phyloP scores from a whole-genome alignment of 768 basidiomycete species.

The Leccinum olivaceopallidum region DNA sequence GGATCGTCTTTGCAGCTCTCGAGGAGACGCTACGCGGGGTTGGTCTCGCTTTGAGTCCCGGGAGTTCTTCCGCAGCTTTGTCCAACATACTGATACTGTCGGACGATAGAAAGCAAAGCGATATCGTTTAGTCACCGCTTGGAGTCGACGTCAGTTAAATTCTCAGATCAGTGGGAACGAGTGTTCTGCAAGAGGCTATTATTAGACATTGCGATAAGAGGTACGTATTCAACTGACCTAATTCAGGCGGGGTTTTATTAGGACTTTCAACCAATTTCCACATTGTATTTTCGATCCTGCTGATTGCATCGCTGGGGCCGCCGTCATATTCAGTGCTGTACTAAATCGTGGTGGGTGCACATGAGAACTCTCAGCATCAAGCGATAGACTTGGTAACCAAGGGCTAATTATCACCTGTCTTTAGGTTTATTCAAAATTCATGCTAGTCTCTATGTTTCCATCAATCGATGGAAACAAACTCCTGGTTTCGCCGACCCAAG shows the following conservation, averaged over 20 bases:
- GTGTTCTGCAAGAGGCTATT: not conserved
- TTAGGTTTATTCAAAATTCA: not conserved
- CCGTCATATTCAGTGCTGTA: not conserved
- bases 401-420: not conserved
- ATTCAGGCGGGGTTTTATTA: no score
- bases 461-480: not conserved
- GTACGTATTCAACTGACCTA: no score
- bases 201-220: not conserved
- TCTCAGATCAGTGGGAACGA: not conserved
- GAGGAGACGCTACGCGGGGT: slow-evolving; percentile 8
- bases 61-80: slow-evolving; percentile 14
- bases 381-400: not conserved
- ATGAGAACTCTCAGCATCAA: not conserved
- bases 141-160: not conserved
- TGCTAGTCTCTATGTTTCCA: not conserved
- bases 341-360: not conserved
- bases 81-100: slow-evolving; percentile 13
- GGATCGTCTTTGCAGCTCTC: slow-evolving; percentile 6
- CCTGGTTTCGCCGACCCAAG: not conserved
- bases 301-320: not conserved
- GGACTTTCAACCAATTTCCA: not conserved
- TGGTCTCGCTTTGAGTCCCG: slow-evolving; percentile 11
- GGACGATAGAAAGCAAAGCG: not conserved
- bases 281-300: not conserved
- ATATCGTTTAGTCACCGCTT: not conserved